A percentile compares a stretch with the other conserved stretches of the same genome.
phyloP scores from a whole-genome alignment of 371 early-diverging fungal species.

The Saksenaea vasiformis region DNA sequence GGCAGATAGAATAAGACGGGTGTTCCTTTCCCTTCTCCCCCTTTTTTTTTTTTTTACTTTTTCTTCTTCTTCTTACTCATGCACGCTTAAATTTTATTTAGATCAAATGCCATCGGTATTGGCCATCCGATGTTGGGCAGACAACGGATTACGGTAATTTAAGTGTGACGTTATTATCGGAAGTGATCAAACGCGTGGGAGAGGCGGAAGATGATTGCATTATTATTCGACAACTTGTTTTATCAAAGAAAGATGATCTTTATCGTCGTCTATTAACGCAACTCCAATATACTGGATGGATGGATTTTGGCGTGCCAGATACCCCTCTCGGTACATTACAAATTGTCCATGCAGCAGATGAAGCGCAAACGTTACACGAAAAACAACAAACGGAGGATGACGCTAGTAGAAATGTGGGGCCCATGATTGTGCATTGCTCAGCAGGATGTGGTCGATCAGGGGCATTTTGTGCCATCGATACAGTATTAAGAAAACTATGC shows the following conservation, averaged over 20 bases:
- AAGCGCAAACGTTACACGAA: conserved; percentile 36
- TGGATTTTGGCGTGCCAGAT: conserved; percentile 83
- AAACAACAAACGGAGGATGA: conserved; percentile 10
- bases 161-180: conserved; percentile 30
- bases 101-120: conserved; percentile 77
- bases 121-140: conserved; percentile 55
- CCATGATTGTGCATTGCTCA: conserved; percentile 92
- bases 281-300: conserved; percentile 90
- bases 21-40: not conserved
- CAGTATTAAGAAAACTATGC: conserved; percentile 47
- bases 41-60: conserved; percentile 7
- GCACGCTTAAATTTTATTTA: conserved; percentile 12
- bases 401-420: conserved; percentile 41
- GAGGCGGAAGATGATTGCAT: conserved; percentile 35
- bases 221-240: conserved; percentile 22
- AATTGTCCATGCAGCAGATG: conserved; percentile 63
- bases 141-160: conserved; percentile 43
- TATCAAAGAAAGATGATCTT: conserved; percentile 11
- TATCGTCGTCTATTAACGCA: conserved; percentile 62
- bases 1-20: conserved; percentile 29
- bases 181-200: conserved; percentile 19
- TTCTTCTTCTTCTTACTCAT: conserved; percentile 9
- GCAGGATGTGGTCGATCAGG: conserved; percentile 99
- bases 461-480: conserved; percentile 86
- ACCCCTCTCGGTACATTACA: conserved; percentile 60